Evolutionary conservation across 169 alveolate genomes (phyloP), one percentile per base, ranked within the genome.

Genomic region (Eimeria praecox): DNA sequence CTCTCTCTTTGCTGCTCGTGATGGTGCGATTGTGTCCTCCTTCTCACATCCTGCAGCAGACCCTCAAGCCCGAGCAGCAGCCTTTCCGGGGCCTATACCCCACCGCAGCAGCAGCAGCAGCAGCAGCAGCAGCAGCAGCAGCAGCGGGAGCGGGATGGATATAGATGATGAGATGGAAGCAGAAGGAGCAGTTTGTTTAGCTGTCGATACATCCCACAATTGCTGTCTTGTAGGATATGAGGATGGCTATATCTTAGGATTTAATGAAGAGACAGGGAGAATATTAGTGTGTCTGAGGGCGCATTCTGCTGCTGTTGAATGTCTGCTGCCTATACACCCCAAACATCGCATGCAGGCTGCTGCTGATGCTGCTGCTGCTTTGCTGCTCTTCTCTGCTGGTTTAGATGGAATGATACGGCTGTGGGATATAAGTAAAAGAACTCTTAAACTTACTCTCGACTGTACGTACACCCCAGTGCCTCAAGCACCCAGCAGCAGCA

Each of bases 61-160:
- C 30, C 35, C 35, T n/a, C 83, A 71, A 44, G 83, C 83, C 10
- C 22, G 46, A 71, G 83, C 83, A 71, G 83, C 69, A 16, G 69
- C 27, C 20, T 3, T 20, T 5, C n/a, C 20, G 22, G 27, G 69
- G 20, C 69, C 69, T 22, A 9, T 59, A 18, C n/a, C 69, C 24
- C 16, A 18, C 87, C 9, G 44, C 89, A 16, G 35, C 89, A 78
- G 64, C 89, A 44, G 40, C 89, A 78, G 89, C 89, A 35, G 44
- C 89, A 16, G 35, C 89, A 78, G 64, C 89, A 44, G 40, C 89
- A 78, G 89, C 89, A 78, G 89, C 89, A 78, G 62, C 64, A 78
- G 89, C 89, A 40, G 89, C 89, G 42, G 62, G 44, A 78, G 33
- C 89, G 64, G 54, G 42, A 71, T 71, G 83, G 83, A 71, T 30